Conservation (phyloP, 2,329 filamentous ascomycete species). For the Scopulariopsis brevicaulis region DNA sequence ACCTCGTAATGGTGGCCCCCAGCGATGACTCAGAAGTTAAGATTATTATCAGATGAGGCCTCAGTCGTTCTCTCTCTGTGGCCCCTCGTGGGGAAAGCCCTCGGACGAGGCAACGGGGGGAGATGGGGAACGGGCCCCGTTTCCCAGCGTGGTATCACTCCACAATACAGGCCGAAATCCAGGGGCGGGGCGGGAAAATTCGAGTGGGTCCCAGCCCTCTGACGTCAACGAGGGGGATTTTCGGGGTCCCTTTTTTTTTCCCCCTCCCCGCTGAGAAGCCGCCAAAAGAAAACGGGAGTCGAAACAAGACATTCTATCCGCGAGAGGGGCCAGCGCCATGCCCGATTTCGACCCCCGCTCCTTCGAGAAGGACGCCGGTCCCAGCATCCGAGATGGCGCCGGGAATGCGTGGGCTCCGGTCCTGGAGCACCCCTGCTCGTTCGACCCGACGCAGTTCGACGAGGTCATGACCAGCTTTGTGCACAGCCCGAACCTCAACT, state of each 20-base stretch:
- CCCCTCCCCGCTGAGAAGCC: neutral
- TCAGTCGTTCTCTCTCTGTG: neutral
- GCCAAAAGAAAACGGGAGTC: neutral
- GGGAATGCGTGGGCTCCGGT: conserved; percentile 39
- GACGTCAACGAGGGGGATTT: neutral
- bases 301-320: too few species aligned
- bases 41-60: neutral
- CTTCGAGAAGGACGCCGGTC: neutral
- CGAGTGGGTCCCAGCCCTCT: neutral
- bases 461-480: conserved; percentile 64
- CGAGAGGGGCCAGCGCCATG: neutral
- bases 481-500: conserved; percentile 70
- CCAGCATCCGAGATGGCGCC: conserved; percentile 18
- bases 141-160: neutral
- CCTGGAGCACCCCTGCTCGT: conserved; percentile 46
- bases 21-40: neutral
- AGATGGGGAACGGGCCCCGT: neutral
- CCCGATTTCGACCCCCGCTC: neutral
- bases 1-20: neutral
- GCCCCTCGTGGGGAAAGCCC: neutral
- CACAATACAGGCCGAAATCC: neutral
- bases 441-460: conserved; percentile 50
- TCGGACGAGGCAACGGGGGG: neutral
- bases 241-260: neutral
- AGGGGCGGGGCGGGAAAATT: neutral